phyloP scores from a whole-genome alignment of 2,329 filamentous ascomycete genomes.

The Cryoendolithus antarcticus region DNA sequence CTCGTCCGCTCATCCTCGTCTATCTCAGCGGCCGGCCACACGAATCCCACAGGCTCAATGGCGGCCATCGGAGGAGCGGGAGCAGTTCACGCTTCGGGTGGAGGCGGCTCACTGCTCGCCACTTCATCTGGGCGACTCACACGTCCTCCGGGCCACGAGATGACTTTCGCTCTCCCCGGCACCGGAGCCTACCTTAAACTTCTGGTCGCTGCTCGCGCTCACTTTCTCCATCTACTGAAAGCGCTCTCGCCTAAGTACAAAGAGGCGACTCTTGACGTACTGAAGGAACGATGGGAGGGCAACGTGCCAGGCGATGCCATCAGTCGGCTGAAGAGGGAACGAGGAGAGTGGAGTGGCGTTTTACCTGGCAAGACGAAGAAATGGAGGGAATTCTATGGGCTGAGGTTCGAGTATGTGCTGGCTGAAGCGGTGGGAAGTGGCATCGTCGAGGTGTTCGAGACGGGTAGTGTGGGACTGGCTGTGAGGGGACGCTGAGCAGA shows the following conservation, averaged over 20 bases:
- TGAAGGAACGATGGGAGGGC: slow-evolving; percentile 61
- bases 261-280: slow-evolving; percentile 49
- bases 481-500: slow-evolving; percentile 29
- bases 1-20: slow-evolving; percentile 29
- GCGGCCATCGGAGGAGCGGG: slow-evolving; percentile 58
- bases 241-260: slow-evolving; percentile 44
- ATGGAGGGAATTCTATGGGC: slow-evolving; percentile 59
- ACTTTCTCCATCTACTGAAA: slow-evolving; percentile 47
- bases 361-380: slow-evolving; percentile 51
- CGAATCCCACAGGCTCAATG: slow-evolving; percentile 54
- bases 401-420: slow-evolving; percentile 59
- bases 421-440: slow-evolving; percentile 60
- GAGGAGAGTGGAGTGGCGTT: slow-evolving; percentile 46
- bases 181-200: slow-evolving; percentile 58
- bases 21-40: slow-evolving; percentile 48
- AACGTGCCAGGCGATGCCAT: slow-evolving; percentile 40
- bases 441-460: slow-evolving; percentile 62
- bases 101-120: slow-evolving; percentile 30
- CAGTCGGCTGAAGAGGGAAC: slow-evolving; percentile 36
- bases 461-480: slow-evolving; percentile 57
- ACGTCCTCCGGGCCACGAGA: slow-evolving; percentile 9
- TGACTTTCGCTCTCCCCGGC: slow-evolving; percentile 52
- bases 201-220: slow-evolving; percentile 46
- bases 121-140: slow-evolving; percentile 13
- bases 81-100: slow-evolving; percentile 52